These are phyloP conservation scores for Ramularia collo-cygni DNA, from an alignment of 2,329 filamentous ascomycete species.

Conservation along the genomic window DNA sequence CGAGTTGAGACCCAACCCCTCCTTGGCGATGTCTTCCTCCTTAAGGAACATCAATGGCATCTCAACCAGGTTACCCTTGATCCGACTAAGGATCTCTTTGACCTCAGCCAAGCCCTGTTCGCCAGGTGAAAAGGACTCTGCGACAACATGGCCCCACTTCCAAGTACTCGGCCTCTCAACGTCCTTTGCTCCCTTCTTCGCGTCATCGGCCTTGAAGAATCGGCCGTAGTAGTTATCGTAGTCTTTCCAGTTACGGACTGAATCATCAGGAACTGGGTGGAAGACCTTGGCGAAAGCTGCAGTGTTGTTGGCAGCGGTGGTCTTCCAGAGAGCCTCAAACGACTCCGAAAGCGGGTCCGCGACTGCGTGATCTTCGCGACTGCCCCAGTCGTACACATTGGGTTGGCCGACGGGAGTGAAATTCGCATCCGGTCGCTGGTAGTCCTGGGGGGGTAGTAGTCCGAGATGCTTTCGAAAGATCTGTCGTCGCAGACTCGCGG, in stretches of 20 bases:
- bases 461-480: conserved; percentile 91
- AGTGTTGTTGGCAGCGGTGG: conserved; percentile 63
- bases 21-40: conserved; percentile 83
- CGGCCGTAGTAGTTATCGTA: conserved; percentile 68
- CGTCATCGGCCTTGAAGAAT: conserved; percentile 48
- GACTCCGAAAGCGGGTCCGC: conserved; percentile 53
- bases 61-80: conserved; percentile 83
- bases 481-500: conserved; percentile 71
- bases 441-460: conserved; percentile 64
- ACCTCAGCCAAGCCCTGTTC: conserved; percentile 40
- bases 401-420: conserved; percentile 52
- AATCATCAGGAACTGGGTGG: conserved; percentile 82
- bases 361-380: conserved; percentile 46
- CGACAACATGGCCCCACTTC: conserved; percentile 79
- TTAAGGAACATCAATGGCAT: conserved; percentile 85
- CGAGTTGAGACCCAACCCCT: conserved; percentile 75
- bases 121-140: conserved; percentile 40
- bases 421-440: conserved; percentile 53
- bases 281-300: conserved; percentile 69
- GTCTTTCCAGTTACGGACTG: conserved; percentile 82
- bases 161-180: conserved; percentile 52
- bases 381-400: conserved; percentile 47
- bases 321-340: conserved; percentile 60
- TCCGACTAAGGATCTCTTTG: conserved; percentile 66
- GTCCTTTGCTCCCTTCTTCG: conserved; percentile 39